A percentile compares a stretch with the other conserved stretches of the same genome.
These are phyloP conservation scores for Aspergillus sergii DNA, from an alignment of 2,329 filamentous ascomycete species.

Conservation along the genomic window DNA sequence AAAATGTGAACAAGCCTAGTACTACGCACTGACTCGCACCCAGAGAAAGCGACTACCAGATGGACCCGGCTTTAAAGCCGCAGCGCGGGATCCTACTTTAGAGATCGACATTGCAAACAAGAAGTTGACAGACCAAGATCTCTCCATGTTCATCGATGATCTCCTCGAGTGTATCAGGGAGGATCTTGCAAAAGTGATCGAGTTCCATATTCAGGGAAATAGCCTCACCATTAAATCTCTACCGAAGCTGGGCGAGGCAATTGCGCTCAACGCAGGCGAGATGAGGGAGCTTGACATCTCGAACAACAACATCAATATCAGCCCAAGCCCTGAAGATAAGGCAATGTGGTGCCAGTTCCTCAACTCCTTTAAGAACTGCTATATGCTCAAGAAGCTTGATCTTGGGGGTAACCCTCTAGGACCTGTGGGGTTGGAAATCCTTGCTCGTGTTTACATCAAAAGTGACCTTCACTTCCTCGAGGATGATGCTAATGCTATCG, in stretches of 20 bases:
- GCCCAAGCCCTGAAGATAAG: slow-evolving; percentile 36
- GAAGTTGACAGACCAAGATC: slow-evolving; percentile 50
- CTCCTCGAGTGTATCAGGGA: slow-evolving; percentile 42
- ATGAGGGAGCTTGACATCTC: slow-evolving; percentile 52
- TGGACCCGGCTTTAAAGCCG: slow-evolving; percentile 28
- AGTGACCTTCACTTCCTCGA: slow-evolving; percentile 38
- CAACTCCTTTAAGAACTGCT: slow-evolving; percentile 46
- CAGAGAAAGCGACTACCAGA: slow-evolving; percentile 41
- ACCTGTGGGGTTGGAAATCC: slow-evolving; percentile 47
- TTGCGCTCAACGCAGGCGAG: slow-evolving; percentile 46
- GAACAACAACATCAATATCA: slow-evolving; percentile 47
- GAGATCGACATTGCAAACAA: slow-evolving; percentile 52
- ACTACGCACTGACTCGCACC: not conserved
- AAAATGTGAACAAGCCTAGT: not conserved
- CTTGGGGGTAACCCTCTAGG: slow-evolving; percentile 49
- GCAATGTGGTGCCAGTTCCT: slow-evolving; percentile 49
- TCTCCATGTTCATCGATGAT: slow-evolving; percentile 46
- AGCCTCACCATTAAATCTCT: slow-evolving; percentile 46
- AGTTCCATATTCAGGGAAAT: slow-evolving; percentile 51
- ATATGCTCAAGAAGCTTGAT: slow-evolving; percentile 47
- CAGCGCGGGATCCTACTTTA: slow-evolving; percentile 37
- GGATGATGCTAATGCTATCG: slow-evolving; percentile 25
- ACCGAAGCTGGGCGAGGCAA: slow-evolving; percentile 42
- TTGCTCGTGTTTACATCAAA: slow-evolving; percentile 46
- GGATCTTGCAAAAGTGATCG: slow-evolving; percentile 44